Evolutionary conservation across 805 yeast genomes (phyloP).

Genomic region (Barnettozyma wickerhamii): DNA sequence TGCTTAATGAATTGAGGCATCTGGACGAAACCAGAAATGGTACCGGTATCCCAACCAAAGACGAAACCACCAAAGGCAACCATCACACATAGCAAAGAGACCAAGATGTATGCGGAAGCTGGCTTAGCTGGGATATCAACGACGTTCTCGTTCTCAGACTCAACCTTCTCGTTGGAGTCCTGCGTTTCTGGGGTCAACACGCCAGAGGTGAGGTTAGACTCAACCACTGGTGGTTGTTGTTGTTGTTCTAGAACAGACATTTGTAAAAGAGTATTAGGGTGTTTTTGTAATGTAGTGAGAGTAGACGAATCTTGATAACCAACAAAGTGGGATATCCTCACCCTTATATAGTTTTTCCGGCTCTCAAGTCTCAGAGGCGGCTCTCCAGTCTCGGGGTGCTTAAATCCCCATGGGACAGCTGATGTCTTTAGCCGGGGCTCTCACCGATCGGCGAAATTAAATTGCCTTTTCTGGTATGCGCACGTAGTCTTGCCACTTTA

Average conservation of each 20-base stretch:
- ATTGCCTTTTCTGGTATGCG: background rate
- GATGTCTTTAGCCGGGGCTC: background rate
- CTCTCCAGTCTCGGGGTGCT: background rate
- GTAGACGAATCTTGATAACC: background rate
- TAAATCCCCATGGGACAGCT: slow-evolving; percentile 6
- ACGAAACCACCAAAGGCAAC: slow-evolving; percentile 77
- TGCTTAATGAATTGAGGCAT: slow-evolving; percentile 48
- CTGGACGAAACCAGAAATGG: slow-evolving; percentile 69
- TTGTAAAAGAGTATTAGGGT: background rate
- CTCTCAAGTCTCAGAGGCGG: background rate
- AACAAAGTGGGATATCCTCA: background rate
- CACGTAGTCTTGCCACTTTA: background rate
- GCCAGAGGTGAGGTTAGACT: slow-evolving; percentile 15
- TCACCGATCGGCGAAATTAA: too few relatives aligned
- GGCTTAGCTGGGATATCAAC: slow-evolving; percentile 30
- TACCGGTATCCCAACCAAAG: slow-evolving; percentile 80
- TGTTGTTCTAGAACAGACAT: slow-evolving; percentile 16
- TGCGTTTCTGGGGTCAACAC: slow-evolving; percentile 20
- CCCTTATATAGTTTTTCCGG: background rate
- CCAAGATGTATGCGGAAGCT: slow-evolving; percentile 22
- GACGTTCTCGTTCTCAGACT: slow-evolving; percentile 6
- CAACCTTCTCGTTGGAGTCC: slow-evolving; percentile 14
- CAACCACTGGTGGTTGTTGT: slow-evolving; percentile 7
- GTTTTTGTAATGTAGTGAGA: slow-evolving; percentile 1
- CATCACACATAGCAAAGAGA: slow-evolving; percentile 27